Conservation (phyloP, 164 flowering plant genomes). For the Chimonanthus salicifolius region DNA sequence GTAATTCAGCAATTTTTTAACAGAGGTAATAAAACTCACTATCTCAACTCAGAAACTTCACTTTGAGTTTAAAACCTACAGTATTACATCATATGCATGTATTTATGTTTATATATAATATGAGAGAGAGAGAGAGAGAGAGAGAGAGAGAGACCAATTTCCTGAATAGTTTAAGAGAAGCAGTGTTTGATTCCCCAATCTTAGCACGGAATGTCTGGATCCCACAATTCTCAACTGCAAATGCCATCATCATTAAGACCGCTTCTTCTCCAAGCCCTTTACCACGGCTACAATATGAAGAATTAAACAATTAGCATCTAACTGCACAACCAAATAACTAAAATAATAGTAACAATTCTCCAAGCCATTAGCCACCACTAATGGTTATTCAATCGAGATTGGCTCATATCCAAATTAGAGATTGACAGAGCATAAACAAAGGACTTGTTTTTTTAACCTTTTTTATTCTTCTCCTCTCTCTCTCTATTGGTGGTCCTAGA, state of each 20-base stretch:
- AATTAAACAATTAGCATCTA: slow-evolving; percentile 2
- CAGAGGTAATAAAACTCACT: neutral
- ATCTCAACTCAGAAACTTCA: neutral
- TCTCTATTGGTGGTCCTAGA: too few relatives aligned
- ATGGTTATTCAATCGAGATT: too few relatives aligned
- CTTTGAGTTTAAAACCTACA: neutral
- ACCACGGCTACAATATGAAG: slow-evolving; percentile 64
- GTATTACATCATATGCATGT: neutral
- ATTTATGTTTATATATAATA: neutral
- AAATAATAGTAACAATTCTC: too few relatives aligned
- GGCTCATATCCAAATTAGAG: too few relatives aligned
- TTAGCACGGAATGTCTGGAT: slow-evolving; percentile 65
- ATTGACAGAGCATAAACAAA: too few relatives aligned
- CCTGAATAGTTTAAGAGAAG: slow-evolving; percentile 62
- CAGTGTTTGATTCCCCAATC: slow-evolving; percentile 73
- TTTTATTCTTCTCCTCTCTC: too few relatives aligned
- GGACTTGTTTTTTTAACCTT: too few relatives aligned
- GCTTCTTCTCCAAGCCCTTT: slow-evolving; percentile 95
- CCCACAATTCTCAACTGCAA: slow-evolving; percentile 54
- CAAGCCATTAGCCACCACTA: too few relatives aligned
- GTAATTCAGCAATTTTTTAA: neutral
- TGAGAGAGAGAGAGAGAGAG: slow-evolving; percentile 6
- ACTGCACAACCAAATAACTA: neutral
- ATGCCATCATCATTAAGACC: slow-evolving; percentile 85
- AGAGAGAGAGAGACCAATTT: slow-evolving; percentile 60